phyloP scores from a whole-genome alignment of 768 basidiomycete genomes.

The Rhodotorula kratochvilovae region DNA sequence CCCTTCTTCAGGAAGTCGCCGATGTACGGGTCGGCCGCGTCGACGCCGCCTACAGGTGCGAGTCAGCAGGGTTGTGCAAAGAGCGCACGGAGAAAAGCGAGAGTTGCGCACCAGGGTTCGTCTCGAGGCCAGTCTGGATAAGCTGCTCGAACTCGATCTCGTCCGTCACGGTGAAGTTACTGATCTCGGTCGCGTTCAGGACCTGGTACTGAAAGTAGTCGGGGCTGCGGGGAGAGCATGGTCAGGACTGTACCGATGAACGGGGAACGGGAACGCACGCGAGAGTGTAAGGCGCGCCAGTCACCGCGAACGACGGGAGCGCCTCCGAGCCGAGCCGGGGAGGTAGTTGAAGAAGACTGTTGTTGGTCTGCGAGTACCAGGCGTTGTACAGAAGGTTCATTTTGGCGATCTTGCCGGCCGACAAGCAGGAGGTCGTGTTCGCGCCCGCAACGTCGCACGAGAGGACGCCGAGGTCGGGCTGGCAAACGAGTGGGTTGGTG shows the following conservation, averaged over 20 bases:
- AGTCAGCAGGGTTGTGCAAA: background rate
- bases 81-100: too few species aligned
- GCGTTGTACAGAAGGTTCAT: slow-evolving; percentile 23
- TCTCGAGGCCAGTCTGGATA: slow-evolving; percentile 19
- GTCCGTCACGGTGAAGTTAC: slow-evolving; percentile 5
- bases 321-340: slow-evolving; percentile 12
- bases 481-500: slow-evolving; percentile 45
- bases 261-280: background rate
- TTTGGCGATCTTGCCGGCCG: slow-evolving; percentile 4
- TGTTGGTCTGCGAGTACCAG: background rate
- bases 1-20: slow-evolving; percentile 30
- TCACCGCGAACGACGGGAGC: slow-evolving; percentile 6
- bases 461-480: slow-evolving; percentile 40
- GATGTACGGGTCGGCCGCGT: slow-evolving; percentile 27
- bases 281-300: slow-evolving; percentile 14
- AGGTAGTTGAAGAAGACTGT: slow-evolving; percentile 16
- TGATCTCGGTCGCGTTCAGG: background rate
- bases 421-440: slow-evolving; percentile 16
- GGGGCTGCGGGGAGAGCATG: background rate
- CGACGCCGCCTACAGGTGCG: slow-evolving; percentile 1
- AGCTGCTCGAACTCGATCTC: slow-evolving; percentile 20
- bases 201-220: slow-evolving; percentile 2
- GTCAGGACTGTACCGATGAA: too few species aligned
- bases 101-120: slow-evolving; percentile 20
- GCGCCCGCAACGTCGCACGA: background rate